phyloP scores from a whole-genome alignment of 2,329 filamentous ascomycete genomes.

The Aspergillus flavus region DNA sequence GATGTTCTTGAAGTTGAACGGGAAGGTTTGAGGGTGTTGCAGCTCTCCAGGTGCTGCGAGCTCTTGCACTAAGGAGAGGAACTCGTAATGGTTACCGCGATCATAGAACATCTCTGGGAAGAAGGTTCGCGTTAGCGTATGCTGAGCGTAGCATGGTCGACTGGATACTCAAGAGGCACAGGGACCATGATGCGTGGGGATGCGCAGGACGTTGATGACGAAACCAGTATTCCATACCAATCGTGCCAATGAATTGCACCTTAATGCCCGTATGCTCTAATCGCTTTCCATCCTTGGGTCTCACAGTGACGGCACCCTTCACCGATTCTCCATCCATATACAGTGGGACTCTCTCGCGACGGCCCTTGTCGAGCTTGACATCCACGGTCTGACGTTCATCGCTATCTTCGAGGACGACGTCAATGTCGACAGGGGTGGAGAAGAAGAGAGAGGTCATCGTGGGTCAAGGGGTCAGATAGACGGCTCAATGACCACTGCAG shows the following conservation, averaged over 20 bases:
- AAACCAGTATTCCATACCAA: slow-evolving; percentile 62
- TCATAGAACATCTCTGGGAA: slow-evolving; percentile 99
- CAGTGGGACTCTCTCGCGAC: slow-evolving; percentile 92
- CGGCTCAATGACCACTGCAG: slow-evolving; percentile 1
- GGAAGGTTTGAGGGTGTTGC: slow-evolving; percentile 96
- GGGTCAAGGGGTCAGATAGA: slow-evolving; percentile 10
- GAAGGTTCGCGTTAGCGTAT: slow-evolving; percentile 13
- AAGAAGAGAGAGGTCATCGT: slow-evolving; percentile 98
- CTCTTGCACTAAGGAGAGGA: slow-evolving; percentile 94
- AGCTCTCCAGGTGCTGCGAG: slow-evolving; percentile 95
- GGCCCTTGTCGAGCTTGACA: slow-evolving; percentile 97
- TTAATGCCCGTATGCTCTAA: slow-evolving; percentile 99
- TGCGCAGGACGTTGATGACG: neutral
- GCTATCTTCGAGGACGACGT: slow-evolving; percentile 93
- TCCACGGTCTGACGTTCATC: slow-evolving; percentile 95
- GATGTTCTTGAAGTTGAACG: slow-evolving; percentile 99
- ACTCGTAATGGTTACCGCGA: slow-evolving; percentile 98
- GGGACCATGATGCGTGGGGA: neutral
- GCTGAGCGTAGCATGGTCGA: neutral
- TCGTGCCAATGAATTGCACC: slow-evolving; percentile 98
- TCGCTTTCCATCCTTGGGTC: slow-evolving; percentile 96
- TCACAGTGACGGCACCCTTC: slow-evolving; percentile 90
- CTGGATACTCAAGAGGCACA: neutral
- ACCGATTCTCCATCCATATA: slow-evolving; percentile 99
- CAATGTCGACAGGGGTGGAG: slow-evolving; percentile 97